Evolutionary conservation across 768 basidiomycete species (phyloP), one percentile per base, ranked within the genome.

Genomic region (Mycena galericulata): DNA sequence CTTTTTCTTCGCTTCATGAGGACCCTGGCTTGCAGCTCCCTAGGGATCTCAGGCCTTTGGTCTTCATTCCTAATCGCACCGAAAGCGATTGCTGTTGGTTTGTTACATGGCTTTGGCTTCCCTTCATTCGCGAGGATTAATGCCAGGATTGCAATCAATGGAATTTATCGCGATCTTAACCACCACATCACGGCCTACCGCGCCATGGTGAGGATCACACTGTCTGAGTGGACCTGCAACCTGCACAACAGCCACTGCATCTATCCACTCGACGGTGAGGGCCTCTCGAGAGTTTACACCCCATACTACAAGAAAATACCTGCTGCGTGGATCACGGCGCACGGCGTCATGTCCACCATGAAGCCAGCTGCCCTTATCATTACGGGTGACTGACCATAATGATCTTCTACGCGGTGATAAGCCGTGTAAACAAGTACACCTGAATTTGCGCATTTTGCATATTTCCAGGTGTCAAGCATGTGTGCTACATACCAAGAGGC

Each of bases 141-240:
- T n/a, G 60, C 46, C 1, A 34, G 62, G 0, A 46, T 53, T 14
- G 57, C 62, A 3, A 49, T 73, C 20, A 46, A 61, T 17, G 71
- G 71, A 1, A 26, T 73, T 3, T 30, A 20, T 2, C 46, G 71
- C 0, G 63, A 69, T n/a, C 65, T 73, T 0, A 73, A 73, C 26
- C 72, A 73, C 29, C 72, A 73, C 57, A 67, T 73, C 3, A 14
- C 63, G 18, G 49, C 59, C 4, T 73, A 61, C 45, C 58, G 70
- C 0, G 3, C 14, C 5, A 62, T 73, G 70, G 72, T 68, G 2
- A 29, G 46, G 5, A 66, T 73, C 29, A 70, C 72, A 1, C 36
- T 69, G 8, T 49, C 63, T 0, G 67, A 72, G 27, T 73, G 70
- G 72, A 65, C 63, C 3, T 72, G 70, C 56, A n/a, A 18, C 10